These are phyloP conservation scores for Epichloe elymi DNA, from an alignment of 2,329 filamentous ascomycete species.

Conservation along the genomic window DNA sequence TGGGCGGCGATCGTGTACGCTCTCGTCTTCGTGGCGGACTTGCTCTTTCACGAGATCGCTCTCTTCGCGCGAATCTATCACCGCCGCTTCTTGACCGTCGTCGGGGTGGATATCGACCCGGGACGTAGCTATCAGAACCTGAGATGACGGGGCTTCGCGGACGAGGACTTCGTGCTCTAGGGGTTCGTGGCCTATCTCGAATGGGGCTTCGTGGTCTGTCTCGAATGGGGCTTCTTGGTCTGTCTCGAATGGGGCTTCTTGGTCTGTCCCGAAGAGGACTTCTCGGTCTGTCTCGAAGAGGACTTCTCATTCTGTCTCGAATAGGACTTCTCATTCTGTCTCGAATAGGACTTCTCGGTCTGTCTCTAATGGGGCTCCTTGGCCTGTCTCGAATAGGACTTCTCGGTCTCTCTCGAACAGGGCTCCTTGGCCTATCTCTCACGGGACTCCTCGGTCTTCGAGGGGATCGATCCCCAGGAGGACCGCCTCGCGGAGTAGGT, in stretches of 20 bases:
- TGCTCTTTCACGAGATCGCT: constrained; percentile 27
- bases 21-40: constrained; percentile 24
- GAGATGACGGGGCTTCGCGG: constrained; percentile 24
- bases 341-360: constrained; percentile 18
- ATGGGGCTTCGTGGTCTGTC: constrained; percentile 13
- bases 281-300: constrained; percentile 13
- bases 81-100: constrained; percentile 28
- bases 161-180: constrained; percentile 26
- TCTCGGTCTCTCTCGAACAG: constrained; percentile 5
- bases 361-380: constrained; percentile 19
- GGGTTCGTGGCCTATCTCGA: constrained; percentile 17
- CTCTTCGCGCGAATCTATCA: constrained; percentile 27
- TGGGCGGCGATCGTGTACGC: constrained; percentile 20
- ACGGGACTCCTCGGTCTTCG: constrained; percentile 20
- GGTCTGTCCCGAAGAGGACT: too few species aligned
- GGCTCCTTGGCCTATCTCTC: constrained; percentile 17
- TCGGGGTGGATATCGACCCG: constrained; percentile 28
- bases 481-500: constrained; percentile 34
- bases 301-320: constrained; percentile 20
- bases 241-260: too few species aligned
- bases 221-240: constrained; percentile 7
- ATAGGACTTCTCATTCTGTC: constrained; percentile 19
- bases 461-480: constrained; percentile 29
- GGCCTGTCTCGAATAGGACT: constrained; percentile 17
- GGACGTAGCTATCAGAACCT: constrained; percentile 32